phyloP scores from a whole-genome alignment of 345 rosid species.

The Boechera retrofracta region DNA sequence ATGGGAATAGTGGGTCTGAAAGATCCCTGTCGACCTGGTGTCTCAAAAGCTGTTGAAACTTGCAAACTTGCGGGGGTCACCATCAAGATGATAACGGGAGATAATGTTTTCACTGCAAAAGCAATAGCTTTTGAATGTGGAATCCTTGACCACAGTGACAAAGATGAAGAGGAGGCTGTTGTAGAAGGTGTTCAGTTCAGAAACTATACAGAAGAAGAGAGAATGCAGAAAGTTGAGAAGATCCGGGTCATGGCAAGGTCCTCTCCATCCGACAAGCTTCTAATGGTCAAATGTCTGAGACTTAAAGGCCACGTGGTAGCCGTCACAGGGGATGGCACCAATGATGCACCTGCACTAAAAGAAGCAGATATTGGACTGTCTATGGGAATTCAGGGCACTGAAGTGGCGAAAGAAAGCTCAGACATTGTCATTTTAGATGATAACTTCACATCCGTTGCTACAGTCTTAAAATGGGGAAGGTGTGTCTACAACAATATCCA shows the following conservation, averaged over 20 bases:
- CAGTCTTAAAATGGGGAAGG: constrained; percentile 67
- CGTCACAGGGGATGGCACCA: constrained; percentile 70
- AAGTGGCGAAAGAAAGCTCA: constrained; percentile 71
- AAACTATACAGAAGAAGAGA: constrained; percentile 57
- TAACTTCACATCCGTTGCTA: constrained; percentile 63
- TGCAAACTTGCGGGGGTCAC: constrained; percentile 64
- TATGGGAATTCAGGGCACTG: constrained; percentile 74
- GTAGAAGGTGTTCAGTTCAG: constrained; percentile 63
- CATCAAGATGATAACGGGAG: constrained; percentile 78
- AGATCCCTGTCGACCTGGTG: constrained; percentile 73
- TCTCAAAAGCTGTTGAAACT: constrained; percentile 57
- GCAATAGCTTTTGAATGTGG: constrained; percentile 80
- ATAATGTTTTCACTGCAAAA: constrained; percentile 71
- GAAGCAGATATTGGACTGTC: constrained; percentile 72
- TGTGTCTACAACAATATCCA: constrained; percentile 67
- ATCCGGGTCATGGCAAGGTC: constrained; percentile 75
- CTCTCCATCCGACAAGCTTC: constrained; percentile 73
- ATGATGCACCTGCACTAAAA: constrained; percentile 69
- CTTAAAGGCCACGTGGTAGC: constrained; percentile 69
- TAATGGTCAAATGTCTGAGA: constrained; percentile 71
- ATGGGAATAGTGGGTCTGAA: constrained; percentile 71
- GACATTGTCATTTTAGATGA: constrained; percentile 70
- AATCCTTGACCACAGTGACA: constrained; percentile 50
- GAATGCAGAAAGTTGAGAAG: constrained; percentile 55
- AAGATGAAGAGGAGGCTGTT: constrained; percentile 48